Base-by-base conservation (phyloP, 2,329 filamentous ascomycete genomes). In the Ophiostoma fasciatum region DNA sequence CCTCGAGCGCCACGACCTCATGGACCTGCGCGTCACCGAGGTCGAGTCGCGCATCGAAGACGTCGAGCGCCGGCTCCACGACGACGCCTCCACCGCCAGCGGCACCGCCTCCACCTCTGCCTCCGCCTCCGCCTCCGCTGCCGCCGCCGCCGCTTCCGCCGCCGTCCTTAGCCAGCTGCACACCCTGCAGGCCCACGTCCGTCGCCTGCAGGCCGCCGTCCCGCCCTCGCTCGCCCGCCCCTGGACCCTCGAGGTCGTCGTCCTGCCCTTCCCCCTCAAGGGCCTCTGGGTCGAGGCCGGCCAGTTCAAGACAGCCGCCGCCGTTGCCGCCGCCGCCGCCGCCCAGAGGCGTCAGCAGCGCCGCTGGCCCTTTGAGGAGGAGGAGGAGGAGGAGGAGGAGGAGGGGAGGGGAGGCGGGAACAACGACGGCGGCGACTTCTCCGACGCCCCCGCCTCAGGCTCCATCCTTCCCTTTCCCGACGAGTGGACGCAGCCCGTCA, bases 201-300 rank as follows among this genome's bases (percentile, higher is more conserved):
- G 21, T n/a, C 25, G 30, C 9, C 14, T 42, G 11, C 33, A 37
- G 14, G 50, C 53, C 11, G 64, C 66, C 6, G 59, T 68, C 9
- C 54, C 74, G 21, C 79, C 81, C n/a, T 74, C 78, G 0, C 61
- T 62, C 20, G 55, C 58, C 28, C 63, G 70, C 28, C 78, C 80
- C 0, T 85, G 80, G 78, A 71, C 80, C 44, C 60, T 88, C 2
- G 80, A 87, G 49, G 76, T 87, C 5, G 73, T 87, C 1, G 73
- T 85, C 39, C 53, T 87, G 7, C 82, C 82, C 1, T 88, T 82
- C 51, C 63, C 66, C 1, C 55, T 74, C 7, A 69, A 64, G 45
- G 64, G 61, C 17, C 47, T 75, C 6, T 75, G 71, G 71, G 58
- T 68, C 40, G 58, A 60, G 30, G 52, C 60, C 4, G 51, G 59